Evolutionary conservation across 225 moss, liverwort and hornwort genomes (phyloP).

Genomic region (Polytrichum commune): DNA sequence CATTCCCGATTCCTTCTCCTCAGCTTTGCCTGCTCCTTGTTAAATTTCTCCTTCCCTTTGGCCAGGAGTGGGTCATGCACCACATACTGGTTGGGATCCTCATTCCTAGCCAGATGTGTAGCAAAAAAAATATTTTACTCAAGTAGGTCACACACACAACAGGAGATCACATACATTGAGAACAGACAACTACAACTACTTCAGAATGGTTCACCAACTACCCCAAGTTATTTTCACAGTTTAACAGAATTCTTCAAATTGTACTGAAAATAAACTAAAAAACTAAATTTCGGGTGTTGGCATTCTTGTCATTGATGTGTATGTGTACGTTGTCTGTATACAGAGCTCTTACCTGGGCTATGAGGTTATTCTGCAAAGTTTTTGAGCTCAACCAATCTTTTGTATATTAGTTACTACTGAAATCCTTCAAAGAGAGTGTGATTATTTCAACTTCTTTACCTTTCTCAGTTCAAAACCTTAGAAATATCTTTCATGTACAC

Average conservation of each 20-base stretch:
- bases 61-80: constrained; percentile 55
- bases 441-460: neutral
- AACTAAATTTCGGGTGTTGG: too few species aligned
- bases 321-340: too few species aligned
- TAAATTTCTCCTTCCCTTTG: constrained; percentile 58
- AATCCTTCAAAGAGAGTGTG: too few species aligned
- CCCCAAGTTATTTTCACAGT: too few species aligned
- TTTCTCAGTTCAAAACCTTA: too few species aligned
- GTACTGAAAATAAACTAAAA: too few species aligned
- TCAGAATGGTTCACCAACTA: constrained; percentile 5
- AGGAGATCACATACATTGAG: neutral
- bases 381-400: too few species aligned
- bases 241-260: too few species aligned
- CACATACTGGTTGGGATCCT: constrained; percentile 93
- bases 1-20: constrained; percentile 51
- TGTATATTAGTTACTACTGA: neutral
- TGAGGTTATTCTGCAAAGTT: too few species aligned
- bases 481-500: too few species aligned
- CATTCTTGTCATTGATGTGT: too few species aligned
- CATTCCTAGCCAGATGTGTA: constrained; percentile 54
- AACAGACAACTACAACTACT: neutral
- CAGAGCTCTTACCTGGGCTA: too few species aligned
- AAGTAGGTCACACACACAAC: neutral
- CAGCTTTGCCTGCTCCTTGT: constrained; percentile 57
- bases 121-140: neutral